Percentiles rank a stretch among this genome's conserved stretches.
Conservation (phyloP, 2,329 filamentous ascomycete genomes). For the Lachnellula hyalina region DNA sequence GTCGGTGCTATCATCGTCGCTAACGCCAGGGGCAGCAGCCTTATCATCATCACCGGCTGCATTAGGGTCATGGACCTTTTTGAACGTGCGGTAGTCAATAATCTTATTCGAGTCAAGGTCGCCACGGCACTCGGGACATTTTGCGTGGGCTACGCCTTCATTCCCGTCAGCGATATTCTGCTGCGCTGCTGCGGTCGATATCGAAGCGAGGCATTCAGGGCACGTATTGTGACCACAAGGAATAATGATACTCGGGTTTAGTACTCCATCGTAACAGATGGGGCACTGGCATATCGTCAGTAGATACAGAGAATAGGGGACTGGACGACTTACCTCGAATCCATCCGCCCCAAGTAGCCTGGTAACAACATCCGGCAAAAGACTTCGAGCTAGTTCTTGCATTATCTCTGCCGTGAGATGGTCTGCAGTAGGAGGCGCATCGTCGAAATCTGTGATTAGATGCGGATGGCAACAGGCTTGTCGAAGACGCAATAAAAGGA, state of each 20-base stretch:
- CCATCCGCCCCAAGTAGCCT: constrained; percentile 47
- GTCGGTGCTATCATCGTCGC: constrained; percentile 2
- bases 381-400: constrained; percentile 54
- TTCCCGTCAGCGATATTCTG: constrained; percentile 54
- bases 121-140: constrained; percentile 73
- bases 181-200: constrained; percentile 55
- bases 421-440: constrained; percentile 16
- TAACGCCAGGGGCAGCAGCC: constrained; percentile 5
- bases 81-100: constrained; percentile 70
- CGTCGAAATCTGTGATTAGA: constrained; percentile 60
- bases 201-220: constrained; percentile 65
- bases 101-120: constrained; percentile 61
- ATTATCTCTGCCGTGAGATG: constrained; percentile 33
- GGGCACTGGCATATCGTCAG: constrained; percentile 53
- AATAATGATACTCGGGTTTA: constrained; percentile 71
- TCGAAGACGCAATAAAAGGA: constrained; percentile 72
- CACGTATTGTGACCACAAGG: constrained; percentile 82
- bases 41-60: constrained; percentile 26
- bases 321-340: constrained; percentile 42
- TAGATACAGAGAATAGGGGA: background rate
- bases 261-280: constrained; percentile 71
- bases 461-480: constrained; percentile 77
- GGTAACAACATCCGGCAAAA: constrained; percentile 56
- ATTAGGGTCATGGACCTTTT: constrained; percentile 63
- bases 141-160: constrained; percentile 36